phyloP scores from a whole-genome alignment of 78 protist species.

The Ministeria vibrans region DNA sequence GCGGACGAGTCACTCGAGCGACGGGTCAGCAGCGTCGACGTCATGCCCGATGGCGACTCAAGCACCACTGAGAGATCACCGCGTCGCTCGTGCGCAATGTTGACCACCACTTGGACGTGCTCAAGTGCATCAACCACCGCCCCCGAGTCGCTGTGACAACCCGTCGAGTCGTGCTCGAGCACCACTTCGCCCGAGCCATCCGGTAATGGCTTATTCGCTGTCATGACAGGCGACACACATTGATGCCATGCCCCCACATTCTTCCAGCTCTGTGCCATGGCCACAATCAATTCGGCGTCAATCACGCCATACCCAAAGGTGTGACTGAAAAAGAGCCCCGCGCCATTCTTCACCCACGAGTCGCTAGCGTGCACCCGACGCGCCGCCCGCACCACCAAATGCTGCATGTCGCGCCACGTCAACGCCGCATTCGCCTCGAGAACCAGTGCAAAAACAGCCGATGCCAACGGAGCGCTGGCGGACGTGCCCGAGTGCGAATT shows the following conservation, averaged over 20 bases:
- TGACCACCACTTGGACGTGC: conserved; percentile 8
- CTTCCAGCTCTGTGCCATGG: not conserved
- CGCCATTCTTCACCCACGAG: not conserved
- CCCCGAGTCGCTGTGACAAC: not conserved
- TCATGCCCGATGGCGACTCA: conserved; percentile 6
- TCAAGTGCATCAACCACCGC: not conserved
- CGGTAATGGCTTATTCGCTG: not conserved
- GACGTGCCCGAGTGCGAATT: conserved; percentile 39
- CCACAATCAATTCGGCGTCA: conserved; percentile 9
- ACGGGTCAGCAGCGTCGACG: conserved; percentile 7
- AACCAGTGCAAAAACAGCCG: conserved; percentile 25
- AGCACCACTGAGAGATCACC: conserved; percentile 1
- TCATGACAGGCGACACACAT: not conserved
- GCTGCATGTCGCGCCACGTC: conserved; percentile 38
- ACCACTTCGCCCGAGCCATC: too few species aligned
- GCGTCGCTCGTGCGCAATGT: not conserved
- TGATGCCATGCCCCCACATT: not conserved
- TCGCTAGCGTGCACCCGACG: not conserved
- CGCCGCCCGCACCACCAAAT: not conserved
- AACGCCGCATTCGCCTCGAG: conserved; percentile 21
- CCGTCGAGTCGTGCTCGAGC: not conserved
- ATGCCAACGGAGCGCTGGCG: conserved; percentile 37
- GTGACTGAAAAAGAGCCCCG: not conserved
- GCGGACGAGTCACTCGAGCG: not conserved
- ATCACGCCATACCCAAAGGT: conserved; percentile 22